Evolutionary conservation across 164 flowering plant species (phyloP).

Genomic region (Amborella trichopoda): DNA sequence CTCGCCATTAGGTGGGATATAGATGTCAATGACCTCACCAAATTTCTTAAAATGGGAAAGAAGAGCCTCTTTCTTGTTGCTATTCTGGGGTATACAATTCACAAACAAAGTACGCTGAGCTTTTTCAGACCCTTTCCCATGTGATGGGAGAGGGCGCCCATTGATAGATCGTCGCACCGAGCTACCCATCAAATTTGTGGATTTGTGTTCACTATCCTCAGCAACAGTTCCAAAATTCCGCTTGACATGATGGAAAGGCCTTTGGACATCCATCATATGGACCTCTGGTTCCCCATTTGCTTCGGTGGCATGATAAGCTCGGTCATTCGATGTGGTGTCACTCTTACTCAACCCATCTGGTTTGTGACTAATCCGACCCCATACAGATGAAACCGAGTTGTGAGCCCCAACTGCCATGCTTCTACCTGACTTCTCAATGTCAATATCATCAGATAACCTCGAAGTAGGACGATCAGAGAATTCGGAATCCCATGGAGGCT

Average conservation of each 20-base stretch:
- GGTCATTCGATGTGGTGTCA: conserved; percentile 4
- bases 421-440: conserved; percentile 23
- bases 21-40: conserved; percentile 76
- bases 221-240: conserved; percentile 9
- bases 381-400: conserved; percentile 35
- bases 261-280: conserved; percentile 11
- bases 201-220: conserved; percentile 21
- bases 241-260: conserved; percentile 27
- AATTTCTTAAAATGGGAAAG: conserved; percentile 83
- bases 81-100: conserved; percentile 58
- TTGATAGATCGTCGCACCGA: conserved; percentile 16
- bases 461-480: conserved; percentile 21
- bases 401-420: conserved; percentile 20
- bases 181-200: conserved; percentile 13
- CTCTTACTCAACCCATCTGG: conserved; percentile 25
- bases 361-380: conserved; percentile 53
- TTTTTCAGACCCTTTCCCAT: conserved; percentile 44
- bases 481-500: conserved; percentile 29
- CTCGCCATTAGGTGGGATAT: conserved; percentile 62
- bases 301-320: conserved; percentile 23
- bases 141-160: conserved; percentile 21
- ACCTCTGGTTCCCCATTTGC: conserved; percentile 24
- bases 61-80: conserved; percentile 65
- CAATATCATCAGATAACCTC: conserved; percentile 18
- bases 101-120: conserved; percentile 80